phyloP scores from a whole-genome alignment of 2,329 filamentous ascomycete species.

The Ophiostoma triangulosporum region DNA sequence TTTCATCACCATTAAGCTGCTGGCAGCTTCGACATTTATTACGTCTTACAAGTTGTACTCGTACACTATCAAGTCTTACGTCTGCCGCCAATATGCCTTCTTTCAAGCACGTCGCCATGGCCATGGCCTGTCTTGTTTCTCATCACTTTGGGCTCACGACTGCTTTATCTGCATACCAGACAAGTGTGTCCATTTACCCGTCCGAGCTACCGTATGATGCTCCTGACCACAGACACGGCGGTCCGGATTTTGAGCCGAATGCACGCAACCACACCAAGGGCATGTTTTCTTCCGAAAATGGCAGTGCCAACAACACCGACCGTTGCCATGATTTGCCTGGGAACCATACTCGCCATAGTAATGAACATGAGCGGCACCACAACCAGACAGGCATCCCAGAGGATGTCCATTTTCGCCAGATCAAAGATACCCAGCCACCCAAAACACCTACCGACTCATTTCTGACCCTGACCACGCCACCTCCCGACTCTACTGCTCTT shows the following conservation, averaged over 20 bases:
- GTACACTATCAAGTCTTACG: not conserved
- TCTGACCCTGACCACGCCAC: constrained; percentile 8
- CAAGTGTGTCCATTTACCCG: not conserved
- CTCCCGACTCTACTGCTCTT: not conserved
- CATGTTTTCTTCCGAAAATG: not conserved
- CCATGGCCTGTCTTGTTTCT: not conserved
- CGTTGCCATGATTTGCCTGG: not conserved
- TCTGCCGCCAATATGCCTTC: not conserved
- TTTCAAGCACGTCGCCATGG: not conserved
- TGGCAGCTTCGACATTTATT: not conserved
- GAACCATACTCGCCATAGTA: not conserved
- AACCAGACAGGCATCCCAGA: not conserved
- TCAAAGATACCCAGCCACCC: not conserved
- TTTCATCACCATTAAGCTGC: not conserved
- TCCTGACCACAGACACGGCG: not conserved
- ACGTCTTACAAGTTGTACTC: not conserved
- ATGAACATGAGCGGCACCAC: not conserved
- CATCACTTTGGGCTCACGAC: not conserved
- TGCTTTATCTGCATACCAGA: not conserved
- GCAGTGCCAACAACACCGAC: not conserved
- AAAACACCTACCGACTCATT: not conserved
- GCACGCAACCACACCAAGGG: not conserved
- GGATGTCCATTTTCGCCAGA: not conserved
- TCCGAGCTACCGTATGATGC: not conserved
- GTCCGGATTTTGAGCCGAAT: not conserved